Evolutionary conservation across 352 stramenopile species (phyloP).

Genomic region (Phytophthora macrochlamydospora): DNA sequence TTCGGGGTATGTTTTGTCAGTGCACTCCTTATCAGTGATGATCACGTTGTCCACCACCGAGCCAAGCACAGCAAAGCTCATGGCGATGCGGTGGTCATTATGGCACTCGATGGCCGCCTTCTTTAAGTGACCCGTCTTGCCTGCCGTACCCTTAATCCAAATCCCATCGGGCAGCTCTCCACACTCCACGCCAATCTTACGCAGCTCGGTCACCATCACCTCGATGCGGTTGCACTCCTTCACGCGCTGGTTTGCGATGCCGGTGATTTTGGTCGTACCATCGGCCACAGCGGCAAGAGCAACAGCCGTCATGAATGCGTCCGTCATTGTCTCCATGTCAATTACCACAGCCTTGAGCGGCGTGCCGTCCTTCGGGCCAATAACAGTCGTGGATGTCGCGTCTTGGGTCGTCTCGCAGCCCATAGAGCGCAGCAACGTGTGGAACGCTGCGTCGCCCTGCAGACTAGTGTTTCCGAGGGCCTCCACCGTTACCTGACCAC

Average conservation of each 20-base stretch:
- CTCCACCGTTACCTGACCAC: constrained; percentile 93
- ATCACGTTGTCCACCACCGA: constrained; percentile 91
- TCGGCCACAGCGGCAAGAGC: constrained; percentile 95
- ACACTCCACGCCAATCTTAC: constrained; percentile 92
- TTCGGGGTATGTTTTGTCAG: constrained; percentile 98
- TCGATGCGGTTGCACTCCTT: constrained; percentile 99
- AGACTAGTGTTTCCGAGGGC: constrained; percentile 94
- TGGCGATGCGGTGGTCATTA: constrained; percentile 98
- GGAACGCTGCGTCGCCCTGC: constrained; percentile 96
- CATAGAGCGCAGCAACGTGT: constrained; percentile 82
- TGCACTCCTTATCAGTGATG: constrained; percentile 98
- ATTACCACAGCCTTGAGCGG: constrained; percentile 91
- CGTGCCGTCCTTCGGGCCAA: constrained; percentile 74
- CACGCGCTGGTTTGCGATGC: constrained; percentile 98
- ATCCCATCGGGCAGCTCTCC: constrained; percentile 80
- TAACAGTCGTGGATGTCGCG: constrained; percentile 69
- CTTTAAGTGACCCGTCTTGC: constrained; percentile 54
- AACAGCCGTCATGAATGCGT: constrained; percentile 98
- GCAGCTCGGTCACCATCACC: constrained; percentile 96
- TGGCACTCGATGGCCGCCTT: constrained; percentile 87
- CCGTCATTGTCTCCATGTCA: constrained; percentile 97
- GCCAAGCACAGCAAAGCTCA: constrained; percentile 97
- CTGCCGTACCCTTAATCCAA: constrained; percentile 71
- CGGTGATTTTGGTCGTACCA: constrained; percentile 96
- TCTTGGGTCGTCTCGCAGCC: constrained; percentile 74